Percentiles rank a stretch among this genome's conserved stretches.
phyloP scores from a whole-genome alignment of 192 early-diverging fungal species.

The Entrophospora sp. region DNA sequence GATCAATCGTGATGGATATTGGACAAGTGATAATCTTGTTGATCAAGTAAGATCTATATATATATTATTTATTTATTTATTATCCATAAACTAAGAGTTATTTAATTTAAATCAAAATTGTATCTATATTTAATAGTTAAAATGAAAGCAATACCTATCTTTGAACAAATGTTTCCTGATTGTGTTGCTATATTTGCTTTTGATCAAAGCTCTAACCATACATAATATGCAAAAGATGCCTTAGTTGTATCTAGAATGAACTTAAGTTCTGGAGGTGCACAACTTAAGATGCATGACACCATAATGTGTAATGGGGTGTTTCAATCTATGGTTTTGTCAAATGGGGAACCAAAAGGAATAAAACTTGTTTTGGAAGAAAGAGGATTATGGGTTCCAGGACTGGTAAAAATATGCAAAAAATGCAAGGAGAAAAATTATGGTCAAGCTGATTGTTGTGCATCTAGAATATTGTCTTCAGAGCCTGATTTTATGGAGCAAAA shows the following conservation, averaged over 20 bases:
- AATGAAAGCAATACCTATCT: slow-evolving; percentile 13
- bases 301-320: neutral
- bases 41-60: too few relatives aligned
- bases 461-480: slow-evolving; percentile 12
- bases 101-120: too few relatives aligned
- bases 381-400: neutral
- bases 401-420: neutral
- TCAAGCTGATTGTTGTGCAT: slow-evolving; percentile 12
- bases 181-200: slow-evolving; percentile 11
- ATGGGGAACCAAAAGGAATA: neutral
- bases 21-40: slow-evolving; percentile 12
- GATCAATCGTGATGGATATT: slow-evolving; percentile 3
- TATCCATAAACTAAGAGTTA: too few relatives aligned
- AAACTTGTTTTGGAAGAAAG: neutral
- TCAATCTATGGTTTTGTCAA: neutral
- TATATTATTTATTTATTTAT: too few relatives aligned
- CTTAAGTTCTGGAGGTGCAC: slow-evolving; percentile 1
- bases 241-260: slow-evolving; percentile 18
- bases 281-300: neutral
- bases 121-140: too few relatives aligned
- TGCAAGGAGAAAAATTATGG: neutral
- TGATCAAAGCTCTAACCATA: slow-evolving; percentile 1
- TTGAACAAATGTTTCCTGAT: slow-evolving; percentile 5
- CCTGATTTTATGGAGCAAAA: slow-evolving; percentile 17
- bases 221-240: slow-evolving; percentile 11